Conservation (phyloP, 257 asterid species). For the Orobanche coerulescens region DNA sequence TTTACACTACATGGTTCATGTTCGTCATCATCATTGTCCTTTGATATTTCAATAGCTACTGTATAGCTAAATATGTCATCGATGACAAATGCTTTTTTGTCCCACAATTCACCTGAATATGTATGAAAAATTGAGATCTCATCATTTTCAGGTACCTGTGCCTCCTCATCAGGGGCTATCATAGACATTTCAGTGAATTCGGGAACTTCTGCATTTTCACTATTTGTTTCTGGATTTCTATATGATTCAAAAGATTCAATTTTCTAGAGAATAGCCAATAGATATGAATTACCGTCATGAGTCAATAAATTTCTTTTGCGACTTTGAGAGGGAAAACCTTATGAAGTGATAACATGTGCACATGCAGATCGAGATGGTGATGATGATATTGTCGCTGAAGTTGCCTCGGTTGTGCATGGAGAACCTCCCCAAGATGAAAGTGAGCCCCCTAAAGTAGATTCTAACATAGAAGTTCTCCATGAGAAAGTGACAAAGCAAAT, state of each 20-base stretch:
- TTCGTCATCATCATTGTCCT: no score
- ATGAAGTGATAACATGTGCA: background rate
- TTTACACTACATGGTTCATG: no score
- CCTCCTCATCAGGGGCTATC: no score
- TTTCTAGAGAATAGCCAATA: background rate
- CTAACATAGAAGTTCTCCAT: constrained; percentile 65
- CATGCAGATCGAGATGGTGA: constrained; percentile 47
- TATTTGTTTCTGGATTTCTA: no score
- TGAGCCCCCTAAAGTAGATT: constrained; percentile 73
- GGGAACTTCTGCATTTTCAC: no score
- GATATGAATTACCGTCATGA: background rate
- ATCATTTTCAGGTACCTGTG: no score
- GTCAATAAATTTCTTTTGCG: background rate
- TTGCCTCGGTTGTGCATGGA: constrained; percentile 64
- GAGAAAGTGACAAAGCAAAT: constrained; percentile 88
- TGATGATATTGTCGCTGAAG: constrained; percentile 60
- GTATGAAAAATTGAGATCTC: no score
- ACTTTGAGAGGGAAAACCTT: constrained; percentile 16
- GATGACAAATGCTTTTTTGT: no score
- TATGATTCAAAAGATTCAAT: background rate
- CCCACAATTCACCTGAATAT: no score
- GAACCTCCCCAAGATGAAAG: constrained; percentile 63
- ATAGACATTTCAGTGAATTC: no score
- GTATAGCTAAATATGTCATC: no score
- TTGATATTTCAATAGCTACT: no score